These are phyloP conservation scores for Vishniacozyma victoriae DNA, from an alignment of 768 basidiomycete genomes.

Conservation along the genomic window DNA sequence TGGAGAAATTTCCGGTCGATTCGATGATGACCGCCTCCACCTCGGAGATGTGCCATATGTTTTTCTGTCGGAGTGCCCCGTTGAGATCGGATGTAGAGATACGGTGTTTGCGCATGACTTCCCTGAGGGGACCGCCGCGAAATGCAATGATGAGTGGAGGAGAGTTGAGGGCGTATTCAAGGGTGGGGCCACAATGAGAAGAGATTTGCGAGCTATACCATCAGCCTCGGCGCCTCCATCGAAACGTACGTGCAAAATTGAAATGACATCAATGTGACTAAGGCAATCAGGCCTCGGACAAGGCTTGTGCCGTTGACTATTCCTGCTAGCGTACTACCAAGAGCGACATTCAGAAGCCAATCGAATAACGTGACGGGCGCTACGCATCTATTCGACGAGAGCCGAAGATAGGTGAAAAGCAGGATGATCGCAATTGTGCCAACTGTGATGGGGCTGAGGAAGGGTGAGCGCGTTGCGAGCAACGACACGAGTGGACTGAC, in stretches of 20 bases:
- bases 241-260: slow-evolving; percentile 15
- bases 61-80: slow-evolving; percentile 8
- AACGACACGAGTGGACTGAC: neutral
- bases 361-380: slow-evolving; percentile 21
- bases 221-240: too few relatives aligned
- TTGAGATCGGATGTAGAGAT: slow-evolving; percentile 12
- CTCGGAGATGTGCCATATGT: slow-evolving; percentile 15
- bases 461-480: neutral
- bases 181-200: neutral
- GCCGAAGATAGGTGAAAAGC: slow-evolving; percentile 14
- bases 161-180: slow-evolving; percentile 3
- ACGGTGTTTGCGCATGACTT: slow-evolving; percentile 15
- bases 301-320: slow-evolving; percentile 14
- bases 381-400: slow-evolving; percentile 12
- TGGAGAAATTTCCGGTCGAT: slow-evolving; percentile 14
- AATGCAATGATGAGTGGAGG: slow-evolving; percentile 22
- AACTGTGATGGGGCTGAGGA: slow-evolving; percentile 6
- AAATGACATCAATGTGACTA: slow-evolving; percentile 8
- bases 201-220: neutral
- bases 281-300: slow-evolving; percentile 7
- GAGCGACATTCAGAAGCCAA: slow-evolving; percentile 14
- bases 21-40: slow-evolving; percentile 15
- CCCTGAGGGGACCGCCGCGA: slow-evolving; percentile 9
- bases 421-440: slow-evolving; percentile 14
- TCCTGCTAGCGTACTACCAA: slow-evolving; percentile 12